Conservation (phyloP, 345 rosid species). For the Eucalyptus brandiana region DNA sequence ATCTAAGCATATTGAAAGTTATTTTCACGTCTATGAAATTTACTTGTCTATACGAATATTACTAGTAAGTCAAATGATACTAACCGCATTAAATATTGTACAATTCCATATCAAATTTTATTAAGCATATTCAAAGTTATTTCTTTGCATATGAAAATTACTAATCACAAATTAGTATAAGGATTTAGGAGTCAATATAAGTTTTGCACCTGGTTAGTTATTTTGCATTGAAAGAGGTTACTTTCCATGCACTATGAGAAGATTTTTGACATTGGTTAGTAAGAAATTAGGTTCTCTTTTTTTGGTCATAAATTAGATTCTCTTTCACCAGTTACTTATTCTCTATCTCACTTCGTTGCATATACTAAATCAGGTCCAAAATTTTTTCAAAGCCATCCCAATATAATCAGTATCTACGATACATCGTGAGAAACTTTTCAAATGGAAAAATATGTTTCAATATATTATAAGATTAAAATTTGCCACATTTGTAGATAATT, state of each 20-base stretch:
- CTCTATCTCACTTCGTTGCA: neutral
- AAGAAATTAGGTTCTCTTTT: neutral
- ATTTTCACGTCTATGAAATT: neutral
- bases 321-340: neutral
- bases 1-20: neutral
- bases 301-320: neutral
- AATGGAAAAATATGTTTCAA: neutral
- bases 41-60: neutral
- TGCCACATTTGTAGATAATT: neutral
- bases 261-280: neutral
- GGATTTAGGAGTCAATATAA: neutral
- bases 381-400: neutral
- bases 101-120: neutral
- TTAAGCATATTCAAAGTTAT: neutral
- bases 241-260: neutral
- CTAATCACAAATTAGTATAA: neutral
- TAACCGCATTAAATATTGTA: neutral
- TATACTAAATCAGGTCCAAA: neutral
- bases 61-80: neutral
- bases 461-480: neutral
- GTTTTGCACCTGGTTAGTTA: neutral
- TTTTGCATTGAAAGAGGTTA: neutral
- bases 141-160: neutral
- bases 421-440: neutral
- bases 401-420: neutral